Conservation (phyloP, 805 yeast species). For the Lachancea nothofagi region DNA sequence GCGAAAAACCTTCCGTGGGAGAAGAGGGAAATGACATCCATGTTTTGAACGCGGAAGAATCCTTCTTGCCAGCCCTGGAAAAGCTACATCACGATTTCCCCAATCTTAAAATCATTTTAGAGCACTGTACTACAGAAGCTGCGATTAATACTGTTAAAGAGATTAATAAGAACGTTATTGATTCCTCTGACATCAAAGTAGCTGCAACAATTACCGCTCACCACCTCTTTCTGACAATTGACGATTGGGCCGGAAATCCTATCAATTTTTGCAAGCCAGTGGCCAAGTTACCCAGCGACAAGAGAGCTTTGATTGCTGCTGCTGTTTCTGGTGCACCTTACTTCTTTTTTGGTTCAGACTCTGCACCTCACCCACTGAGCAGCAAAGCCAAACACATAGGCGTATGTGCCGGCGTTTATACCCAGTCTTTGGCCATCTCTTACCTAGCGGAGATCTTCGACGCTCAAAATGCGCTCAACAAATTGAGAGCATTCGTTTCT, state of each 20-base stretch:
- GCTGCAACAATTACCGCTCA: slow-evolving; percentile 96
- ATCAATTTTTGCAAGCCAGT: slow-evolving; percentile 96
- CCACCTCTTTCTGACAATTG: slow-evolving; percentile 82
- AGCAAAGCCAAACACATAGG: slow-evolving; percentile 72
- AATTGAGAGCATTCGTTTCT: slow-evolving; percentile 67
- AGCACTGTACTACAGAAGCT: slow-evolving; percentile 89
- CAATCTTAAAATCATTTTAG: slow-evolving; percentile 75
- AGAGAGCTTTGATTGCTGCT: slow-evolving; percentile 73
- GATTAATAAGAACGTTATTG: slow-evolving; percentile 46
- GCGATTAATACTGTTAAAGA: slow-evolving; percentile 74
- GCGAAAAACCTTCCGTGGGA: slow-evolving; percentile 77
- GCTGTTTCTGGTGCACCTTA: slow-evolving; percentile 89
- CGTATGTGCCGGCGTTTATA: slow-evolving; percentile 97
- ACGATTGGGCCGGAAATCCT: slow-evolving; percentile 96
- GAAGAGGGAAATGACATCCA: slow-evolving; percentile 63
- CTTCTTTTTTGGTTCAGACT: slow-evolving; percentile 95
- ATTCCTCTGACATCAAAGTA: slow-evolving; percentile 46
- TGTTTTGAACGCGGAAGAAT: slow-evolving; percentile 89
- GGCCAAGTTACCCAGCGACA: slow-evolving; percentile 85
- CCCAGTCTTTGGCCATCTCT: slow-evolving; percentile 76
- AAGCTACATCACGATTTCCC: slow-evolving; percentile 83
- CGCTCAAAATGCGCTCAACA: slow-evolving; percentile 52
- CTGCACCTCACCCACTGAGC: slow-evolving; percentile 91
- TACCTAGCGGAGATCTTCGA: slow-evolving; percentile 88
- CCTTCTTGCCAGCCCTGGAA: slow-evolving; percentile 80